Conservation (phyloP, 495 filamentous ascomycete species). For the Podospora pseudoanserina region DNA sequence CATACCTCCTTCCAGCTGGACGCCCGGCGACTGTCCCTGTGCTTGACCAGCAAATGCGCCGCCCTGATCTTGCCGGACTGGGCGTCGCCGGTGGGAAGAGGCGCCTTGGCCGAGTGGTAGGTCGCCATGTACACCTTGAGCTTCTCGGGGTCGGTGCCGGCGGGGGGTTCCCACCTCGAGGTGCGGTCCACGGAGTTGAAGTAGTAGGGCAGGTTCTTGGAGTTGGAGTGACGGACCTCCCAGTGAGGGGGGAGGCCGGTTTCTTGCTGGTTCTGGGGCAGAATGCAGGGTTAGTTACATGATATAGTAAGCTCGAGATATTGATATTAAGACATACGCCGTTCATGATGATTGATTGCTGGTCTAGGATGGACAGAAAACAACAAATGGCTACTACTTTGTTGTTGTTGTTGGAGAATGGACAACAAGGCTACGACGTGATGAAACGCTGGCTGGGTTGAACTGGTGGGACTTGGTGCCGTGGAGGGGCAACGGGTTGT, state of each 20-base stretch:
- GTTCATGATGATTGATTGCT: background rate
- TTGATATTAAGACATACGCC: background rate
- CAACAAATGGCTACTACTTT: background rate
- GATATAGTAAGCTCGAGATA: background rate
- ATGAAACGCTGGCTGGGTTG: background rate
- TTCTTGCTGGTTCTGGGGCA: constrained; percentile 36
- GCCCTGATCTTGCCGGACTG: constrained; percentile 80
- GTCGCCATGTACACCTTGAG: constrained; percentile 89
- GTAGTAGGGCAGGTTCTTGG: constrained; percentile 97
- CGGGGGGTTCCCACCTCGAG: constrained; percentile 91
- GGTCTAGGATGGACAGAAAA: background rate
- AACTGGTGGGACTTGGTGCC: background rate
- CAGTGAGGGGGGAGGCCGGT: constrained; percentile 81
- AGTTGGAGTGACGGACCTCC: constrained; percentile 95
- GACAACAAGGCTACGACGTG: constrained; percentile 8
- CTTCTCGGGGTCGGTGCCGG: constrained; percentile 79
- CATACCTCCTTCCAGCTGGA: constrained; percentile 80
- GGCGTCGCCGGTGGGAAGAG: constrained; percentile 42
- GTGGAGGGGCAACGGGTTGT: background rate
- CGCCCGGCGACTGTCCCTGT: constrained; percentile 77
- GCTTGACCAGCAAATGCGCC: constrained; percentile 90
- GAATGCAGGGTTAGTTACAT: background rate
- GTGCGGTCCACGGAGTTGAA: constrained; percentile 80
- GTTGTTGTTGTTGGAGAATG: background rate
- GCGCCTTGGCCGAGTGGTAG: constrained; percentile 56